These are phyloP conservation scores for Trichoderma sp. DNA, from an alignment of 2,329 filamentous ascomycete species.

Conservation along the genomic window DNA sequence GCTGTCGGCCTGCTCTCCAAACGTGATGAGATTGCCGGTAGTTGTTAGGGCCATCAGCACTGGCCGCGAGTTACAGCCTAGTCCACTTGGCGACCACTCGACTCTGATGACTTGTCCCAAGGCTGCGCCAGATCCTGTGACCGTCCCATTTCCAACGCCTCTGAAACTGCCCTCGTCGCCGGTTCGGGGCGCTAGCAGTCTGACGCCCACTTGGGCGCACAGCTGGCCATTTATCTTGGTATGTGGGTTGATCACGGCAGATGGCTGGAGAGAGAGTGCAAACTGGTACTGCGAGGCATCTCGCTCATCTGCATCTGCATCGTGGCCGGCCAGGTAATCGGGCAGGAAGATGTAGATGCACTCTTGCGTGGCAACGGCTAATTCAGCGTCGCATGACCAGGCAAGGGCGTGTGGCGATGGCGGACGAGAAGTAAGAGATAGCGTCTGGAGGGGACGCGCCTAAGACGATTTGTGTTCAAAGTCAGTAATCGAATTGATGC, in stretches of 20 bases:
- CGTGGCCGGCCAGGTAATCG: conserved; percentile 34
- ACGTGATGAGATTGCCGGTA: conserved; percentile 47
- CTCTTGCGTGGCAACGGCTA: conserved; percentile 56
- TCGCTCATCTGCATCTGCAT: conserved; percentile 26
- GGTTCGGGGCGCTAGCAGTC: conserved; percentile 28
- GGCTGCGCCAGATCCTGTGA: conserved; percentile 47
- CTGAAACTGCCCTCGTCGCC: conserved; percentile 33
- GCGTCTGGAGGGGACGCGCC: conserved; percentile 47
- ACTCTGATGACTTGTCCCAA: conserved; percentile 54
- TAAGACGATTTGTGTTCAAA: conserved; percentile 24
- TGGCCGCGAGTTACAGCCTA: conserved; percentile 53
- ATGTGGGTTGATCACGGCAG: conserved; percentile 37
- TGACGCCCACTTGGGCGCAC: conserved; percentile 38
- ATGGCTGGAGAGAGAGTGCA: conserved; percentile 33
- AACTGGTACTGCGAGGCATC: conserved; percentile 33
- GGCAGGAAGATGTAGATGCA: conserved; percentile 51
- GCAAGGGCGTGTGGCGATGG: conserved; percentile 42
- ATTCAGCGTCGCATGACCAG: conserved; percentile 57
- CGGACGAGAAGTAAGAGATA: conserved; percentile 43
- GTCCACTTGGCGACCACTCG: conserved; percentile 56
- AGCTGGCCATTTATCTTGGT: conserved; percentile 46
- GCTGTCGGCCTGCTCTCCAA: conserved; percentile 46
- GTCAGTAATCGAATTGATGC: not conserved
- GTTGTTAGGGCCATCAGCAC: conserved; percentile 51
- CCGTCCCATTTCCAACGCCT: conserved; percentile 45